phyloP scores from a whole-genome alignment of 441 rosid species.

The Biscutella laevigata region DNA sequence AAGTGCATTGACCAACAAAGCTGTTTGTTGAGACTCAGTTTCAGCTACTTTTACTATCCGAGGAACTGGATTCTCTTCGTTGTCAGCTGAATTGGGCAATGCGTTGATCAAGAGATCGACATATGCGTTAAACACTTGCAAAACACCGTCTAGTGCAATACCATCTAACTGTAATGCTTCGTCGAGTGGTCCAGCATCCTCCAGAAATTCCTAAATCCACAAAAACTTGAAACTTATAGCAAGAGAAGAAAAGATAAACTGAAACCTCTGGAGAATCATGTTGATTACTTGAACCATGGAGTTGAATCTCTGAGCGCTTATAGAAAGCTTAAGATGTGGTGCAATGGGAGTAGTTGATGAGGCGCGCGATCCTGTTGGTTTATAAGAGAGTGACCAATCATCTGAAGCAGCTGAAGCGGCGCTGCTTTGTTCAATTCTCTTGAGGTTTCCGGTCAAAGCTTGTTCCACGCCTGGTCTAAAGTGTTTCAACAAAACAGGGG shows the following conservation, averaged over 20 bases:
- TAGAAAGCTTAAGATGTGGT: conserved; percentile 61
- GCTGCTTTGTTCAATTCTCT: conserved; percentile 65
- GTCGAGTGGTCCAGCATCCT: conserved; percentile 73
- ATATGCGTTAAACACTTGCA: conserved; percentile 61
- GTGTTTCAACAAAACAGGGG: conserved; percentile 57
- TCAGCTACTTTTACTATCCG: conserved; percentile 72
- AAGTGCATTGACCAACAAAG: conserved; percentile 79
- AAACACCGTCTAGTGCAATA: conserved; percentile 68
- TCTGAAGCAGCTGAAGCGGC: conserved; percentile 81
- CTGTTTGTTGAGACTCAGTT: conserved; percentile 73
- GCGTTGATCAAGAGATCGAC: conserved; percentile 68
- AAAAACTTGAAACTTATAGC: neutral
- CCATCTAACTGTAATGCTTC: conserved; percentile 72
- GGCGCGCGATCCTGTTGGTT: conserved; percentile 52
- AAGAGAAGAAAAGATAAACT: neutral
- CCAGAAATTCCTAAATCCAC: conserved; percentile 58
- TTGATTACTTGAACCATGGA: conserved; percentile 71
- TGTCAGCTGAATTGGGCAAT: conserved; percentile 65
- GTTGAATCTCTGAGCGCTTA: conserved; percentile 72
- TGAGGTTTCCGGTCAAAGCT: conserved; percentile 61
- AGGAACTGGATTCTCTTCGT: conserved; percentile 54
- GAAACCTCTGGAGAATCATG: neutral
- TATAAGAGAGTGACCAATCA: conserved; percentile 65
- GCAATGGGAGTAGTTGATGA: conserved; percentile 36
- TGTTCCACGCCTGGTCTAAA: conserved; percentile 62